phyloP scores from a whole-genome alignment of 2,329 filamentous ascomycete species.

The Clathrospora elynae region DNA sequence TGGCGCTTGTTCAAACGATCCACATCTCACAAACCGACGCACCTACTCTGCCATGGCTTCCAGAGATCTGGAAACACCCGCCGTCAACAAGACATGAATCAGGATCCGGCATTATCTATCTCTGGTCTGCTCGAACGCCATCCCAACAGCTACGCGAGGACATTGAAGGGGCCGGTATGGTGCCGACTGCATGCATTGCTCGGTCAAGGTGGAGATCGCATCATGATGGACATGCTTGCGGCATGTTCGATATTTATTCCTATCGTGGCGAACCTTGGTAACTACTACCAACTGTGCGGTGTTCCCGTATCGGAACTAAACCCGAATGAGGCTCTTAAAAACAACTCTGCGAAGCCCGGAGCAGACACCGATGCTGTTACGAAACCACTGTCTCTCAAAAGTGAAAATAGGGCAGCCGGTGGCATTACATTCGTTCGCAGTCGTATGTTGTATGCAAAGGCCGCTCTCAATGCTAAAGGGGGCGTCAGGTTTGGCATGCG shows the following conservation, averaged over 20 bases:
- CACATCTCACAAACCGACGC: constrained; percentile 62
- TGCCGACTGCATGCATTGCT: constrained; percentile 73
- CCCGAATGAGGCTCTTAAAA: constrained; percentile 13
- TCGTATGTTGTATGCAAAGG: constrained; percentile 83
- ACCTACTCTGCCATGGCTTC: constrained; percentile 85
- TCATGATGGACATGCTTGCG: constrained; percentile 77
- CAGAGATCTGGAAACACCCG: constrained; percentile 54
- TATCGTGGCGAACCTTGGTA: constrained; percentile 64
- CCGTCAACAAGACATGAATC: constrained; percentile 35
- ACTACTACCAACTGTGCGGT: constrained; percentile 82
- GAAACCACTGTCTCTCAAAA: constrained; percentile 5
- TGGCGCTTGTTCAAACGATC: constrained; percentile 74
- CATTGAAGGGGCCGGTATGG: constrained; percentile 75
- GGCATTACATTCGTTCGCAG: constrained; percentile 78
- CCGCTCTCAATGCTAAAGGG: constrained; percentile 70
- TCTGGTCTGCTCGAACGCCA: constrained; percentile 68
- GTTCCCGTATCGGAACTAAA: constrained; percentile 58
- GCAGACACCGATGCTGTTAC: background rate
- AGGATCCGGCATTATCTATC: constrained; percentile 56
- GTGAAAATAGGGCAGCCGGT: constrained; percentile 48
- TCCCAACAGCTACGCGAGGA: constrained; percentile 71
- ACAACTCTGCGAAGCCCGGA: constrained; percentile 1
- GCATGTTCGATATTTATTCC: constrained; percentile 76
- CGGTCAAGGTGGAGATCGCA: constrained; percentile 73
- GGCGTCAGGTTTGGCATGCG: constrained; percentile 74